Evolutionary conservation across 2,329 filamentous ascomycete genomes (phyloP), one percentile per base, ranked within the genome.

Genomic region (Juglanconis juglandina): DNA sequence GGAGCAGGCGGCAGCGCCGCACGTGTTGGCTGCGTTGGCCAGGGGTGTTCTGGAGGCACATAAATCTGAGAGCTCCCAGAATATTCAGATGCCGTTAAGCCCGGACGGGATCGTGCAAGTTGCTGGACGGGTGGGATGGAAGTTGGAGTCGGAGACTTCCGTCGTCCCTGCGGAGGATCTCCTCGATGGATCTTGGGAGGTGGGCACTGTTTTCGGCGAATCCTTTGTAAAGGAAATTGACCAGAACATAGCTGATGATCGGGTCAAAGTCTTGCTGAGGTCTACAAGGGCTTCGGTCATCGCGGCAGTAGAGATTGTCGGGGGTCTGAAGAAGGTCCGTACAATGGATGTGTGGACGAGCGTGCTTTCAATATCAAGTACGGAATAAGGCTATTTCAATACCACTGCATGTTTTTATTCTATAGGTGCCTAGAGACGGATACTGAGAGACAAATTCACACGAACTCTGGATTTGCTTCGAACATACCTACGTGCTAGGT

Each of bases 1-100:
- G 0, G 63, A 74, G 32, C 68, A 66, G 5, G 70, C 73, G 1
- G 75, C 77, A 0, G 62, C 72, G 49, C 76, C 82, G 17, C 83
- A 86, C 63, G 76, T 85, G 6, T 70, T 85, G 1, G 79, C 81
- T n/a, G 76, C 77, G 2, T 66, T 85, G 24, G 69, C 81, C 0
- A 70, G 75, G 41, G 77, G 73, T 0, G 68, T 72, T 4, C 66
- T 81, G 1, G 80, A 84, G 66, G 73, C 70, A 2, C 74, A 75
- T 37, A 75, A 75, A 55, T 57, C 64, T 1, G 62, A 69, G 0
- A 78, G 75, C 56, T 61, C 56, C 0, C 75, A 73, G 8, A 85
- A 86, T 66, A 74, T 86, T 10, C 75, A 78, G 53, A 79, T 74
- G 8, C 70, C 77, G 6, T 59, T 83, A 13, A 72, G 73, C 7